Evolutionary conservation across 2,329 filamentous ascomycete genomes (phyloP).

Genomic region (Neofusicoccum parvum): DNA sequence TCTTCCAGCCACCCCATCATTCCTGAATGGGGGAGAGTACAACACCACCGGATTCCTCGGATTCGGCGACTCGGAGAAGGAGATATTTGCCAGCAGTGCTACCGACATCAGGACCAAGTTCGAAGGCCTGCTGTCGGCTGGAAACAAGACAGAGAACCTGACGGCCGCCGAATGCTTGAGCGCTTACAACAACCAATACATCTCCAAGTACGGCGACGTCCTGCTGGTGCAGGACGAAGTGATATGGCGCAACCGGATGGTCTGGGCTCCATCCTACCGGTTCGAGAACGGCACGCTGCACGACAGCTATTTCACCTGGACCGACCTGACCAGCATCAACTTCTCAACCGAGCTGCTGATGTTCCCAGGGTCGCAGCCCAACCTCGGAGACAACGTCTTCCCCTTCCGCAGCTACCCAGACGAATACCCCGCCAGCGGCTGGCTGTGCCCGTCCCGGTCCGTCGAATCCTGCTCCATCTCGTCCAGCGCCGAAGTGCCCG

Average conservation of each 20-base stretch:
- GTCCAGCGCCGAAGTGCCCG: background rate
- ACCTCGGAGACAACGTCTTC: background rate
- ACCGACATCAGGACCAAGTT: background rate
- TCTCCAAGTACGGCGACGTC: background rate
- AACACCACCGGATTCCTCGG: background rate
- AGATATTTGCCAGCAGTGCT: background rate
- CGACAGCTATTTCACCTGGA: background rate
- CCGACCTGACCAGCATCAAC: too few relatives aligned
- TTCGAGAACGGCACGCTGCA: background rate
- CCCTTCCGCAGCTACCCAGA: conserved; percentile 3
- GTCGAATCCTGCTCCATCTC: background rate
- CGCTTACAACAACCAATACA: background rate
- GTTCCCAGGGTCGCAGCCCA: background rate
- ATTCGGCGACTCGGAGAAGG: too few relatives aligned
- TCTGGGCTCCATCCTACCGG: background rate
- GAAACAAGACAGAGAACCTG: background rate
- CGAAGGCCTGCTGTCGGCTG: background rate
- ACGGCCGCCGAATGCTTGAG: background rate
- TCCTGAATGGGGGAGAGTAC: background rate
- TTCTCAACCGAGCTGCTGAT: background rate
- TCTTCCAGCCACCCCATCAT: background rate
- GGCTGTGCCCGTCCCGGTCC: conserved; percentile 11
- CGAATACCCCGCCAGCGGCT: conserved; percentile 6
- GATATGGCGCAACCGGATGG: background rate
- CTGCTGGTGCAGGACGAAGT: background rate